A percentile compares a stretch with the other conserved stretches of the same genome.
phyloP scores from a whole-genome alignment of 176 grass and related monocot species.

The Cocos nucifera region DNA sequence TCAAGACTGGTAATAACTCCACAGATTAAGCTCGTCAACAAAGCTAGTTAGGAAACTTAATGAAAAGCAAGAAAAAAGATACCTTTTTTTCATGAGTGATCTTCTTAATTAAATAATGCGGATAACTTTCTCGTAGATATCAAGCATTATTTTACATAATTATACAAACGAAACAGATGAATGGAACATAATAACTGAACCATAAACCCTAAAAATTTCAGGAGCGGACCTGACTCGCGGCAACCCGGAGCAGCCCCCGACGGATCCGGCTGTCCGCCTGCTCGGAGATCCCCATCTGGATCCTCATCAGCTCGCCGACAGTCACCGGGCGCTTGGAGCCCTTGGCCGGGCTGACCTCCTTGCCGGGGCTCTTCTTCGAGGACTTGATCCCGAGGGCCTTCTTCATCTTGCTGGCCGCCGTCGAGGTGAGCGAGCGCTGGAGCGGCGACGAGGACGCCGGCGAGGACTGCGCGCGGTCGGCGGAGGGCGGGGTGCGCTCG shows the following conservation, averaged over 20 bases:
- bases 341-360: slow-evolving; percentile 14
- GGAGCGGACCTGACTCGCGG: slow-evolving; percentile 60
- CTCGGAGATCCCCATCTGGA: slow-evolving; percentile 87
- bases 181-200: background rate
- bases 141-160: no score
- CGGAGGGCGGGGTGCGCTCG: background rate
- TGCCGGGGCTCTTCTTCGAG: slow-evolving; percentile 18
- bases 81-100: no score
- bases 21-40: no score
- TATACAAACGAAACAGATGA: background rate
- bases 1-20: no score
- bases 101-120: no score
- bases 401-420: slow-evolving; percentile 4
- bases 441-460: background rate
- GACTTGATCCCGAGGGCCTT: background rate
- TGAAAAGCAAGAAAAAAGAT: no score
- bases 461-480: background rate
- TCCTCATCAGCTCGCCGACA: slow-evolving; percentile 64
- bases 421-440: background rate
- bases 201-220: slow-evolving; percentile 3
- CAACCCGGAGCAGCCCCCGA: slow-evolving; percentile 79
- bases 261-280: slow-evolving; percentile 80
- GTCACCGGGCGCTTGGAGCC: slow-evolving; percentile 40
- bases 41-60: no score
- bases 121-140: no score